These are phyloP conservation scores for Aureobasidium sp. DNA, from an alignment of 2,329 filamentous ascomycete genomes.

Conservation along the genomic window DNA sequence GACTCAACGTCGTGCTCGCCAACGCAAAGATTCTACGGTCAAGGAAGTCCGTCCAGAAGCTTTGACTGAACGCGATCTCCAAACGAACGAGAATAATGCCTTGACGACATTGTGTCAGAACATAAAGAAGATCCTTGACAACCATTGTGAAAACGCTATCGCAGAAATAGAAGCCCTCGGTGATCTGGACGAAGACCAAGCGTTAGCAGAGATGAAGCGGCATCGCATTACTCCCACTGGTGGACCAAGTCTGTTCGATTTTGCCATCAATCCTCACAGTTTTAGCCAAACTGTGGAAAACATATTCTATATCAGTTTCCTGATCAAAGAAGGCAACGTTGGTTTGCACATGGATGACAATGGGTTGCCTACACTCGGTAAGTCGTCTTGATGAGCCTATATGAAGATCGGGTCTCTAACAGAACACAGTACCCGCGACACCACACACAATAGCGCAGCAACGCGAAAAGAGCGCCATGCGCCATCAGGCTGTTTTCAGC, in stretches of 20 bases:
- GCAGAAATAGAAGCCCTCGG: constrained; percentile 20
- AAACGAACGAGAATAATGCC: constrained; percentile 68
- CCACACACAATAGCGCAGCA: constrained; percentile 43
- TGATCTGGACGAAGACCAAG: constrained; percentile 29
- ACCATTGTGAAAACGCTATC: constrained; percentile 27
- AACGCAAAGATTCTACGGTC: constrained; percentile 57
- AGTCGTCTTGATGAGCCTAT: constrained; percentile 29
- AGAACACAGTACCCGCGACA: constrained; percentile 31
- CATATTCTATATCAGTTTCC: constrained; percentile 90
- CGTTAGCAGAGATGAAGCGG: constrained; percentile 50
- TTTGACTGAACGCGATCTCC: constrained; percentile 63
- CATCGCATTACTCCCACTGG: constrained; percentile 58
- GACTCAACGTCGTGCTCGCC: constrained; percentile 60
- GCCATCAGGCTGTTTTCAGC: constrained; percentile 77
- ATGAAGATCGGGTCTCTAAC: constrained; percentile 12
- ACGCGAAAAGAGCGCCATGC: constrained; percentile 47
- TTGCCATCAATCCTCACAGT: constrained; percentile 79
- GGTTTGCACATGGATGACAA: constrained; percentile 65
- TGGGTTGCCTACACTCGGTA: constrained; percentile 71
- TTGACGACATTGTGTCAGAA: constrained; percentile 69
- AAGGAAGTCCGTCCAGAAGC: constrained; percentile 69
- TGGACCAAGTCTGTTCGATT: constrained; percentile 72
- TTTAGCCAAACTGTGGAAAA: constrained; percentile 97
- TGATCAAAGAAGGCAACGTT: constrained; percentile 78
- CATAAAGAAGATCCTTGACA: constrained; percentile 55